Conservation (phyloP, 805 yeast species). For the Candida qinlingensis region DNA sequence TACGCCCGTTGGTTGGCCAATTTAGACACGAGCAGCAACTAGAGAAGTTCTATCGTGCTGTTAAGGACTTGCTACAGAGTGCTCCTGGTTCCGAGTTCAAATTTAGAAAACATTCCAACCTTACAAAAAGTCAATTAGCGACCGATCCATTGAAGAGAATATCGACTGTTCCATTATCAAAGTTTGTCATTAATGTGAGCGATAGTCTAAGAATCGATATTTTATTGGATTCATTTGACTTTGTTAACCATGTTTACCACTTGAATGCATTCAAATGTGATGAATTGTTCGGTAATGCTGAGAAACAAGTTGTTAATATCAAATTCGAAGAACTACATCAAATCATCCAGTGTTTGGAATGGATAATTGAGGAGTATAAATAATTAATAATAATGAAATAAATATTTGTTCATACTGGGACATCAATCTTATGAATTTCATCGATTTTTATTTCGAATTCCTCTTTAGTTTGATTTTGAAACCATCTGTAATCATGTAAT, state of each 20-base stretch:
- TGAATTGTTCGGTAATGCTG: constrained; percentile 21
- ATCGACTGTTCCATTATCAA: constrained; percentile 21
- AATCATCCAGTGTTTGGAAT: constrained; percentile 49
- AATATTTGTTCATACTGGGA: not conserved
- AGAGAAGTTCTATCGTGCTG: constrained; percentile 14
- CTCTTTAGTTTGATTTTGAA: constrained; percentile 1
- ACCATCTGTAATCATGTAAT: constrained; percentile 14
- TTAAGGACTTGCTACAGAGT: constrained; percentile 12
- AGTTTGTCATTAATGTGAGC: constrained; percentile 27
- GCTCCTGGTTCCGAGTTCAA: constrained; percentile 8
- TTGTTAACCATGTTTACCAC: constrained; percentile 16
- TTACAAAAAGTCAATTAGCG: constrained; percentile 6
- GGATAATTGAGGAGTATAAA: constrained; percentile 36
- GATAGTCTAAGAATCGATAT: constrained; percentile 9
- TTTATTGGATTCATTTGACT: constrained; percentile 19
- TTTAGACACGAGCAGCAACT: constrained; percentile 47
- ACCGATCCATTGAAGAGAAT: constrained; percentile 18
- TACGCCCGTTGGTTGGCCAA: constrained; percentile 55
- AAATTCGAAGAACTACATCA: constrained; percentile 46
- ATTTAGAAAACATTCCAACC: constrained; percentile 15
- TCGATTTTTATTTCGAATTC: constrained; percentile 3
- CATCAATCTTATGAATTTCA: not conserved
- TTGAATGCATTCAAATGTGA: constrained; percentile 14
- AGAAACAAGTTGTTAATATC: constrained; percentile 38
- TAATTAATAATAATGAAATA: not conserved